Evolutionary conservation across 2,329 filamentous ascomycete genomes (phyloP).

Genomic region (Talaromyces piceae): DNA sequence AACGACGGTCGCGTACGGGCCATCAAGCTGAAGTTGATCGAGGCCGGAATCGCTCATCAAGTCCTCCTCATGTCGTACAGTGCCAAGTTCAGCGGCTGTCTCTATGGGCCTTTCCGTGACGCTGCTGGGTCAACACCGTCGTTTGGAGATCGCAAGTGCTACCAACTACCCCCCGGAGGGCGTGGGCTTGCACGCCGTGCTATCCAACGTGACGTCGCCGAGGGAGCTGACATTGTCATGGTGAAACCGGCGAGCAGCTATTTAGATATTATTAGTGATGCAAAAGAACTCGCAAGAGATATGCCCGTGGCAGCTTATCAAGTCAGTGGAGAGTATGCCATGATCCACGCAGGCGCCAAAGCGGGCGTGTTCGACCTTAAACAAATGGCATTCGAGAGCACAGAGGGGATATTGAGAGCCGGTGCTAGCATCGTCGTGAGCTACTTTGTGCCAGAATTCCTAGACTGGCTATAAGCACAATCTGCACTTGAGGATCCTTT

Average conservation of each 20-base stretch:
- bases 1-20: conserved; percentile 95
- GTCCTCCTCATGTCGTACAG: conserved; percentile 95
- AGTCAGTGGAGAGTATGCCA: conserved; percentile 92
- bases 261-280: conserved; percentile 94
- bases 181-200: conserved; percentile 85
- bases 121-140: conserved; percentile 84
- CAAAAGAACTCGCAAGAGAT: conserved; percentile 87
- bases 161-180: conserved; percentile 89
- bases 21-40: conserved; percentile 96
- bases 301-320: conserved; percentile 94
- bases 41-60: conserved; percentile 85
- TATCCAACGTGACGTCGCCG: conserved; percentile 79
- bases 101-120: conserved; percentile 96
- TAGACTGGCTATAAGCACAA: conserved; percentile 50
- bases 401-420: conserved; percentile 84
- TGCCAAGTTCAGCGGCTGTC: conserved; percentile 92
- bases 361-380: conserved; percentile 95
- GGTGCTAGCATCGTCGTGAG: conserved; percentile 88
- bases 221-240: conserved; percentile 98
- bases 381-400: conserved; percentile 89
- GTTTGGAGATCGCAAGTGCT: conserved; percentile 93
- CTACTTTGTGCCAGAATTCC: conserved; percentile 81
- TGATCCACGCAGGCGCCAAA: conserved; percentile 94
- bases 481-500: too few species aligned
- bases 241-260: conserved; percentile 96